Conservation (phyloP, 129 eudicot species). For the Pulicaria dysenterica region DNA sequence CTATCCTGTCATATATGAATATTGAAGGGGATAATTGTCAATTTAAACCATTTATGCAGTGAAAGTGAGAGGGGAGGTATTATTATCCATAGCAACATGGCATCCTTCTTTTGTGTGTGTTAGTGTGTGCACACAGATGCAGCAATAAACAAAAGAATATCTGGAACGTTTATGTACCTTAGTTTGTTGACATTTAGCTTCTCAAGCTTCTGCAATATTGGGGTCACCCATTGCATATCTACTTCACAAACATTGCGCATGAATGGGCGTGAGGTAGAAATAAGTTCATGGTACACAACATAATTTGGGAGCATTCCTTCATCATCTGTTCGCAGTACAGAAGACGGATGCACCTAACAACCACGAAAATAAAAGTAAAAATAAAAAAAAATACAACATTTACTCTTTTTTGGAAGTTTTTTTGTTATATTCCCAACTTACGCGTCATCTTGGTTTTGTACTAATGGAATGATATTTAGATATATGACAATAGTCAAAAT, state of each 20-base stretch:
- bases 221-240: constrained; percentile 84
- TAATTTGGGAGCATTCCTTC: constrained; percentile 95
- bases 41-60: too few relatives aligned
- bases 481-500: background rate
- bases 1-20: too few relatives aligned
- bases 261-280: constrained; percentile 80
- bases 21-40: too few relatives aligned
- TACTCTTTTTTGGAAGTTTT: background rate
- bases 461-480: background rate
- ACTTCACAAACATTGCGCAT: constrained; percentile 93
- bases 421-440: background rate
- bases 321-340: constrained; percentile 75
- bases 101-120: too few relatives aligned
- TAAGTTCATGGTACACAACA: constrained; percentile 90
- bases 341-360: constrained; percentile 88
- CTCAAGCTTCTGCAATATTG: constrained; percentile 74
- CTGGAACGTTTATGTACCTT: constrained; percentile 45
- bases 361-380: background rate
- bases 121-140: background rate
- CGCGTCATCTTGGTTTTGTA: background rate
- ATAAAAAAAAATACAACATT: background rate
- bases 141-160: background rate
- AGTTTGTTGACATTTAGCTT: constrained; percentile 67
- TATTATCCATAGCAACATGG: background rate
- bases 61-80: background rate